Percentiles rank a stretch among this genome's conserved stretches.
phyloP scores from a whole-genome alignment of 176 grass and related monocot species.

The Oryza punctata region DNA sequence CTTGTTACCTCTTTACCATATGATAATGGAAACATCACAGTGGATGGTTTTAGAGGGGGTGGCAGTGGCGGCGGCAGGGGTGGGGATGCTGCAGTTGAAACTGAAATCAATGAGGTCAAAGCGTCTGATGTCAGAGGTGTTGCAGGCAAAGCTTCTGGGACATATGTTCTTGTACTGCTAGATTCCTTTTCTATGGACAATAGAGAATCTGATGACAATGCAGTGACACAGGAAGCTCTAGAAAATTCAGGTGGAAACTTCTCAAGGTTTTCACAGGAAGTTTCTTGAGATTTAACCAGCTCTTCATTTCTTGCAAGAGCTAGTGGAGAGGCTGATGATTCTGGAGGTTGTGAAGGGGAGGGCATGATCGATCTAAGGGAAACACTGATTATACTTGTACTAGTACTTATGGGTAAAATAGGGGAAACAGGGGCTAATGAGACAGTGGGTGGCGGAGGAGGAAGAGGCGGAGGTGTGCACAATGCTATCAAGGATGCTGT shows the following conservation, averaged over 20 bases:
- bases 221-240: not conserved
- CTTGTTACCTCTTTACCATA: constrained; percentile 23
- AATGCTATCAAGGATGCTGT: constrained; percentile 39
- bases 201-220: constrained; percentile 21
- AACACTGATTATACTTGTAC: constrained; percentile 37
- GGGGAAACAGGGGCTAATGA: constrained; percentile 41
- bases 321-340: constrained; percentile 38
- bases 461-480: constrained; percentile 48
- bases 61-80: constrained; percentile 7
- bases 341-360: constrained; percentile 34
- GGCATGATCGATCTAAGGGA: constrained; percentile 43
- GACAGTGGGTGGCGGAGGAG: constrained; percentile 42
- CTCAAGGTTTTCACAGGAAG: constrained; percentile 8
- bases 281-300: constrained; percentile 30
- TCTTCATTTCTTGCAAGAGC: constrained; percentile 16
- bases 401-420: constrained; percentile 33
- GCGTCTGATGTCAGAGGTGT: constrained; percentile 22
- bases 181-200: constrained; percentile 29
- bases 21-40: constrained; percentile 26
- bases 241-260: constrained; percentile 32
- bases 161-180: constrained; percentile 27
- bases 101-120: constrained; percentile 3
- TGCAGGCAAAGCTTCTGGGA: constrained; percentile 21
- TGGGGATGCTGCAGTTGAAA: constrained; percentile 18
- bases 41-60: constrained; percentile 33